Percentiles rank a stretch among this genome's conserved stretches.
Evolutionary conservation across 345 rosid genomes (phyloP).

Genomic region (Crucihimalaya himalaica): DNA sequence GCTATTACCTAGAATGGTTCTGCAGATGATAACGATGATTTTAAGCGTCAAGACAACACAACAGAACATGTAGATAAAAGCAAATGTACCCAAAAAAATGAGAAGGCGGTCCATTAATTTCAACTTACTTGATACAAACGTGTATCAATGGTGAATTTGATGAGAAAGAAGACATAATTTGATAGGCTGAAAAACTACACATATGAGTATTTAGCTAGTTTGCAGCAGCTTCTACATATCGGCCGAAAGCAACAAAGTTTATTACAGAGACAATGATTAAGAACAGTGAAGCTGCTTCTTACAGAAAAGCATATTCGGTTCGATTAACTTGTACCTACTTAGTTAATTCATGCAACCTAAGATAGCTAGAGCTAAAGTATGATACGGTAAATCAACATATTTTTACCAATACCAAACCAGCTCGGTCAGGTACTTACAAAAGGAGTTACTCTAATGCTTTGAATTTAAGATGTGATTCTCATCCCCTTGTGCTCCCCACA

Average conservation of each 20-base stretch:
- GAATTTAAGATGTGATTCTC: constrained; percentile 38
- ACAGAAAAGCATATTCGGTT: constrained; percentile 6
- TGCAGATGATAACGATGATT: background rate
- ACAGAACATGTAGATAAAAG: background rate
- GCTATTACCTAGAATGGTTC: background rate
- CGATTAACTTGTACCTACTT: background rate
- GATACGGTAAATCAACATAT: constrained; percentile 7
- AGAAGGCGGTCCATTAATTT: background rate
- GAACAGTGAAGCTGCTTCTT: constrained; percentile 7
- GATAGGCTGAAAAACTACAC: background rate
- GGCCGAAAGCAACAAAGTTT: background rate
- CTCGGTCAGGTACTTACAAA: constrained; percentile 22
- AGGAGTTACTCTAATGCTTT: constrained; percentile 8
- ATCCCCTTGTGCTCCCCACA: constrained; percentile 43
- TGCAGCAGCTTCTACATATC: background rate
- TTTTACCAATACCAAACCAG: background rate
- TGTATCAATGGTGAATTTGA: background rate
- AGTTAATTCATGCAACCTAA: constrained; percentile 6
- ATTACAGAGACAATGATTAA: background rate
- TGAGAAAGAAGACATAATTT: background rate
- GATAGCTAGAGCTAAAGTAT: constrained; percentile 1
- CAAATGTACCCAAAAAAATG: background rate
- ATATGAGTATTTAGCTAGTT: background rate
- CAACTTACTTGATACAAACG: background rate
- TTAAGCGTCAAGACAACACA: background rate